Evolutionary conservation across 73 alveolate genomes (phyloP), one percentile per base, ranked within the genome.

Genomic region (Paramecium pentaurelia): DNA sequence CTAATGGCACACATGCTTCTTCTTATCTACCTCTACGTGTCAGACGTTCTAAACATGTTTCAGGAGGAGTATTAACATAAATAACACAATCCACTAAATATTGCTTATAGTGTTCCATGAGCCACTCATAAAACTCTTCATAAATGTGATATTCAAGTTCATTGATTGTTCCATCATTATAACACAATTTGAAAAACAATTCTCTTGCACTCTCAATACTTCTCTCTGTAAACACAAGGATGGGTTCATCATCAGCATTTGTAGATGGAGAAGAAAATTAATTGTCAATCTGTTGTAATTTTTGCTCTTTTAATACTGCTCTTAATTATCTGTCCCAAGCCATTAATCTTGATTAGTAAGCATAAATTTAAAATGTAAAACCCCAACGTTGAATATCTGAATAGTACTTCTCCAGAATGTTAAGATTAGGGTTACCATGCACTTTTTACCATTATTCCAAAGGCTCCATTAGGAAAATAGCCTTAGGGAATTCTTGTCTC

Each of bases 121-220:
- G 27, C 91, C 91, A 80, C 14, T 80, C 47, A 80, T 80, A 80
- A 80, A 80, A 80, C 47, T 80, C 47, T 80, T 80, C 91, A 47
- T 80, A 80, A 11, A 80, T 47, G 22, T 80, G 73, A 25, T 45
- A 80, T 27, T 80, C 91, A 49, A 49, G 49, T 25, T 80, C 47
- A 45, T 40, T 44, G 0, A 80, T 80, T 32, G 47, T 32, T 44
- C 91, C 91, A 25, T 45, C 58, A 42, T 80, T 44, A 28, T 44
- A 40, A 27, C 91, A 80, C 6, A 49, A 27, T 27, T 80, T 80
- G 45, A 80, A 80, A 64, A 80, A 80, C 7, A 80, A 42, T 44
- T 80, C 91, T 12, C 73, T 42, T 2, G 91, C 91, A 42, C 77
- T 44, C 49, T 80, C 91, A 80, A 80, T 49, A 22, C 77, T 44